Conservation (phyloP, 1,284 basidiomycete genomes). For the Filobasidium uniguttulatum region DNA sequence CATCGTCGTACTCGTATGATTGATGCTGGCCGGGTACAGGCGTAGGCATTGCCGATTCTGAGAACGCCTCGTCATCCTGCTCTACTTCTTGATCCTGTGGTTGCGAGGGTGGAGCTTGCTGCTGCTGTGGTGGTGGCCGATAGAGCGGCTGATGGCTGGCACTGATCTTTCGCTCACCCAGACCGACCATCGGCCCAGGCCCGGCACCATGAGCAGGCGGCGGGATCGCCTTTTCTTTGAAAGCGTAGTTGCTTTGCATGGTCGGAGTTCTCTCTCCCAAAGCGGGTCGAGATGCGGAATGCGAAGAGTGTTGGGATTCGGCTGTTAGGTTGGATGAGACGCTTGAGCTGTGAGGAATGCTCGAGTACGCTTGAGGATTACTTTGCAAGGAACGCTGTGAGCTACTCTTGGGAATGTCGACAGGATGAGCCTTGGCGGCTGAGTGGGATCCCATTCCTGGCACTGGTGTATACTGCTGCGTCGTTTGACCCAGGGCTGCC, state of each 20-base stretch:
- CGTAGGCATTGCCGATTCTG: not conserved
- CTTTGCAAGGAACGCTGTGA: slow-evolving; percentile 1
- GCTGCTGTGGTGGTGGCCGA: not conserved
- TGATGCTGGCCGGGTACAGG: not conserved
- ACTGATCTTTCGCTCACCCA: no score
- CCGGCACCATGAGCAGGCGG: no score
- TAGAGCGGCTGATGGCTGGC: no score
- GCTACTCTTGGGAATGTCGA: not conserved
- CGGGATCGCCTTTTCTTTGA: not conserved
- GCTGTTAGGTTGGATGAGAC: no score
- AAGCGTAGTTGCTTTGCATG: not conserved
- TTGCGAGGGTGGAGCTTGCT: not conserved
- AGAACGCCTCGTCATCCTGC: not conserved
- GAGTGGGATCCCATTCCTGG: not conserved
- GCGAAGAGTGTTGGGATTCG: no score
- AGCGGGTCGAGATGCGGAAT: not conserved
- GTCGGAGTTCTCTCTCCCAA: not conserved
- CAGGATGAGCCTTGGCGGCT: not conserved
- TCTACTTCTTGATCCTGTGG: not conserved
- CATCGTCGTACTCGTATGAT: no score
- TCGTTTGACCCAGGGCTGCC: no score
- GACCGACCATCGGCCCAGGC: no score
- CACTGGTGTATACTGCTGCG: not conserved
- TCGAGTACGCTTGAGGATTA: no score
- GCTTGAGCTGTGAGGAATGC: no score